Base-by-base conservation (phyloP, 2,329 filamentous ascomycete species). In the Trichoderma aggressivum region DNA sequence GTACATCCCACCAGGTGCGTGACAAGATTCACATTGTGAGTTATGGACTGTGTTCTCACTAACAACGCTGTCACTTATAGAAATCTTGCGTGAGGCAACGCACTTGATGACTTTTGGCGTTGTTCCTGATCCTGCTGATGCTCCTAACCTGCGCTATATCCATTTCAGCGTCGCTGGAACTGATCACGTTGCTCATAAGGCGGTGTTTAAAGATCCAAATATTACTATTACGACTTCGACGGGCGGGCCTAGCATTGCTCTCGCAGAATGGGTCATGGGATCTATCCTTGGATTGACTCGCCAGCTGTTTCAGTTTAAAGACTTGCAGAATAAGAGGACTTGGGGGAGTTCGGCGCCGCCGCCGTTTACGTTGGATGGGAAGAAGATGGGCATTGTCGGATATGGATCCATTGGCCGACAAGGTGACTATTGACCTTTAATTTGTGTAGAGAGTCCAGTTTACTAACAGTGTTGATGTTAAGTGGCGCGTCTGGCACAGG, bases 361-460 rank as follows among this genome's bases (percentile, higher is more conserved):
- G n/a, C 30, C 64, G 2, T 67, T 55, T 30, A 56, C 64, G 18
- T 12, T 67, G 5, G 64, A 67, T n/a, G 64, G 64, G 53, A 67
- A 67, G 34, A 67, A 43, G 24, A 58, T 67, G 18, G 64, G 64
- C 2, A 67, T 67, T 14, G 3, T 67, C 43, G 64, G 64, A n/a
- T 67, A 67, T 12, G 64, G 64, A 39, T 58, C 64, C 1, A 67
- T 67, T 58, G 64, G 64, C 7, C 34, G 64, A 14, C 64, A 67
- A 32, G 64, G 64, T 67, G n/a, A 21, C 1, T 24, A 58, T 16
- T 5, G 6, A 4, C 0, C 24, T 6, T 24, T 21, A 5, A 12
- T 18, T 10, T n/a, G n/a, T n/a, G n/a, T n/a, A n/a, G n/a, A n/a
- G n/a, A n/a, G n/a, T n/a, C n/a, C n/a, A n/a, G n/a, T n/a, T 11